Conservation (phyloP, 495 filamentous ascomycete species). For the Neurospora discreta region DNA sequence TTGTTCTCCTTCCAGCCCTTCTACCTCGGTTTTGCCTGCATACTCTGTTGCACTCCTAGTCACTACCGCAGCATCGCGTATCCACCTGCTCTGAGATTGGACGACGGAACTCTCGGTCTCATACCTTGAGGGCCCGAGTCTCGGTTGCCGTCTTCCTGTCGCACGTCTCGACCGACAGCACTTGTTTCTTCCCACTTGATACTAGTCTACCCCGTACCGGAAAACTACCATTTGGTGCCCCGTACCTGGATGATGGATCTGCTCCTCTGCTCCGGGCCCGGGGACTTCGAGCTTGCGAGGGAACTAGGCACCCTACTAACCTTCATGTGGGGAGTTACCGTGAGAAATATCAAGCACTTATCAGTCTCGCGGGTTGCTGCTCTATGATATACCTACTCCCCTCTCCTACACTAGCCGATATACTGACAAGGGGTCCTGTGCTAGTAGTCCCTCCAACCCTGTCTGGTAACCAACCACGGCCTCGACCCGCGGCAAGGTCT, state of each 20-base stretch:
- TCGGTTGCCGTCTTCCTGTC: background rate
- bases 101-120: background rate
- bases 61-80: background rate
- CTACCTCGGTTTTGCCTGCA: conserved; percentile 2
- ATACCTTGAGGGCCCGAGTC: background rate
- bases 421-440: background rate
- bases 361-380: background rate
- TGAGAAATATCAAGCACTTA: background rate
- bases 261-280: background rate
- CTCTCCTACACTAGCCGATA: background rate
- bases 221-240: background rate
- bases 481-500: conserved; percentile 13
- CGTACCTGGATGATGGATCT: background rate
- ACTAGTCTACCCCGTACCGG: background rate
- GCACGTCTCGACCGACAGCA: background rate
- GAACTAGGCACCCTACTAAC: background rate
- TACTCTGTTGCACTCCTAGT: background rate
- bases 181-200: background rate
- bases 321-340: background rate
- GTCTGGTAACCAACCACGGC: background rate
- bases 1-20: conserved; percentile 7
- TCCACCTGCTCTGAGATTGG: background rate
- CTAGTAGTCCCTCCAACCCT: background rate
- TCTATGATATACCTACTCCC: background rate
- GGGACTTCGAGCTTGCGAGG: background rate